Conservation (phyloP, 1,139 yeast genomes). For the Starmera stellimalicola region DNA sequence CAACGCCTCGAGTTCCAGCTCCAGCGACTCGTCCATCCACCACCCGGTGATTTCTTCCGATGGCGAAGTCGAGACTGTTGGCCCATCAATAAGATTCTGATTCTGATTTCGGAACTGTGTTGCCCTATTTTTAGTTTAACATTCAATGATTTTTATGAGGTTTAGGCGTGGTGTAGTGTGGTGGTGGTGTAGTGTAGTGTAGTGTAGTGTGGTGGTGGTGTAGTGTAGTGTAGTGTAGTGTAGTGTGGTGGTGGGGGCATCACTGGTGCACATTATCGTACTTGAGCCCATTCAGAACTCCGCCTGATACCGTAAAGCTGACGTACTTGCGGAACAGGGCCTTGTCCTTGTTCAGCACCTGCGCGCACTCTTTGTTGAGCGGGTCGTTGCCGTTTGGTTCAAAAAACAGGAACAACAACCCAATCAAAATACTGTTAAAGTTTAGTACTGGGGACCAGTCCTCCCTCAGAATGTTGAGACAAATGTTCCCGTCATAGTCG, state of each 20-base stretch:
- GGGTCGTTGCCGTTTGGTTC: constrained; percentile 95
- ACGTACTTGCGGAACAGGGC: constrained; percentile 52
- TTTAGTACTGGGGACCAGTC: constrained; percentile 96
- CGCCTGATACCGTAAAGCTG: constrained; percentile 61
- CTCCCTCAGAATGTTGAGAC: constrained; percentile 82
- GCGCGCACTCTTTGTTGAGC: constrained; percentile 83
- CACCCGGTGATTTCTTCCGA: constrained; percentile 20
- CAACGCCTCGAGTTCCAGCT: constrained; percentile 1
- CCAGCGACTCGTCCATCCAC: constrained; percentile 2
- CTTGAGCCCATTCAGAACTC: constrained; percentile 42
- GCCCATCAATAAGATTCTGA: constrained; percentile 18
- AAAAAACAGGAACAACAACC: constrained; percentile 73
- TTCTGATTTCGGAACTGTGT: no score
- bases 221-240: no score
- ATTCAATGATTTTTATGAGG: no score
- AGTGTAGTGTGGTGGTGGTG: no score
- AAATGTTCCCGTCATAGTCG: constrained; percentile 82
- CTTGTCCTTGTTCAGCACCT: constrained; percentile 52
- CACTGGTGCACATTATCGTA: constrained; percentile 73
- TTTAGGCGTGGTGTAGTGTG: no score
- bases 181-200: no score
- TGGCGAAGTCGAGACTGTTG: constrained; percentile 21
- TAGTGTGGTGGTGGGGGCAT: no score
- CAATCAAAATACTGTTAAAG: constrained; percentile 73
- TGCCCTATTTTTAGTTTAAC: no score